Evolutionary conservation across 2,329 filamentous ascomycete genomes (phyloP).

Genomic region (Penicillium aurantiogriseum): DNA sequence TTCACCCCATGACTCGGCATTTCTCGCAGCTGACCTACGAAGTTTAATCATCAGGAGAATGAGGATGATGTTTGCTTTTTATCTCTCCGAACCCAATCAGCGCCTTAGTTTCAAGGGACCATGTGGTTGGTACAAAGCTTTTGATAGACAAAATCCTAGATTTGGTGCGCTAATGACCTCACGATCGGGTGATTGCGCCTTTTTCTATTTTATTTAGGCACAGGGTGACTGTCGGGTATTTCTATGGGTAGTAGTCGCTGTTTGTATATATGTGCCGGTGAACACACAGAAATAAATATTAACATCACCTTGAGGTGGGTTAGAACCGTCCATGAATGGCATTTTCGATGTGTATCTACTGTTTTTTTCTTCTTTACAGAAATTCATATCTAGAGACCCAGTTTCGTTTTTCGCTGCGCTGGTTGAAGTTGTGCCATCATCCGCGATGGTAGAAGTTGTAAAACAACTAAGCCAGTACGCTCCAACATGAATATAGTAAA

Average conservation of each 20-base stretch:
- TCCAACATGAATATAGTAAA: neutral
- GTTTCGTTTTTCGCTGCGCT: too few relatives aligned
- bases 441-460: neutral
- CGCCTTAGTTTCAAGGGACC: neutral
- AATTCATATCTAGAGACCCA: neutral
- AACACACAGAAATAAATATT: neutral
- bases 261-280: neutral
- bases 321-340: too few relatives aligned
- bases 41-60: neutral
- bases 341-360: neutral
- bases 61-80: neutral
- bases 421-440: neutral
- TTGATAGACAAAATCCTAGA: neutral
- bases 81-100: neutral
- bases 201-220: neutral
- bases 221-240: neutral
- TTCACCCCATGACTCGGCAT: neutral
- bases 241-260: neutral
- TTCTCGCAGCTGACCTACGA: neutral
- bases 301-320: neutral
- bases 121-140: neutral
- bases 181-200: neutral
- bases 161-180: neutral
- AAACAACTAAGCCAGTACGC: neutral
- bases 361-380: too few relatives aligned